phyloP scores from a whole-genome alignment of 2,329 filamentous ascomycete genomes.

The Onygenales sp. region DNA sequence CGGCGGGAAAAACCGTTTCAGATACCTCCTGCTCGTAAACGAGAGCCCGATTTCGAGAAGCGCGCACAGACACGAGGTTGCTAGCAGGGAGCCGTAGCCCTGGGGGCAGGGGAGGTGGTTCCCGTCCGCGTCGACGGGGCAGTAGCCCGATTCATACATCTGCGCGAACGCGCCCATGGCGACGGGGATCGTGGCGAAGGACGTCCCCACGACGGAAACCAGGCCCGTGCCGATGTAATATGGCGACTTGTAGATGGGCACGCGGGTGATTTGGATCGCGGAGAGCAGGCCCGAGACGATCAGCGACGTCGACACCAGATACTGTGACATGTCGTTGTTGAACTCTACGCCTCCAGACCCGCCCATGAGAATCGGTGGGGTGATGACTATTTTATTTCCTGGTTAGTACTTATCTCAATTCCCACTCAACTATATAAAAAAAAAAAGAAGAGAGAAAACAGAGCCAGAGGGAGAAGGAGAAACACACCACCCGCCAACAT shows the following conservation, averaged over 20 bases:
- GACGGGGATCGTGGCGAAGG: slow-evolving; percentile 58
- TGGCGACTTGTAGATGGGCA: slow-evolving; percentile 53
- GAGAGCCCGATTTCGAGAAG: slow-evolving; percentile 54
- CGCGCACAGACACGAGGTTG: slow-evolving; percentile 41
- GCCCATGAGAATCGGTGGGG: slow-evolving; percentile 51
- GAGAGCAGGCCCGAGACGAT: slow-evolving; percentile 59
- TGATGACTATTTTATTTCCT: slow-evolving; percentile 37
- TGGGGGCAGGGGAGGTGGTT: slow-evolving; percentile 53
- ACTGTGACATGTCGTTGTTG: slow-evolving; percentile 44
- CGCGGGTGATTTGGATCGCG: slow-evolving; percentile 55
- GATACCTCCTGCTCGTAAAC: slow-evolving; percentile 51
- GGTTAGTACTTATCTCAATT: slow-evolving; percentile 9
- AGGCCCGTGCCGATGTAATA: slow-evolving; percentile 58
- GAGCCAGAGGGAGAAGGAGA: not conserved
- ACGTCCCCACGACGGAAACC: slow-evolving; percentile 59
- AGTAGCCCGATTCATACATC: slow-evolving; percentile 57
- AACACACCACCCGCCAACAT: slow-evolving; percentile 48
- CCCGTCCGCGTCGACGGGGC: slow-evolving; percentile 47
- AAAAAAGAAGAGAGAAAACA: not conserved
- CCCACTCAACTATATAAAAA: not conserved
- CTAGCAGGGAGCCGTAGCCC: slow-evolving; percentile 57
- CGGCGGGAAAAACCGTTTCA: slow-evolving; percentile 58
- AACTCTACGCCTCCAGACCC: slow-evolving; percentile 49
- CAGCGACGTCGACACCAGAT: slow-evolving; percentile 59
- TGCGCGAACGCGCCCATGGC: slow-evolving; percentile 52